Evolutionary conservation across 768 basidiomycete species (phyloP).

Genomic region (Paxillus rubicundulus): DNA sequence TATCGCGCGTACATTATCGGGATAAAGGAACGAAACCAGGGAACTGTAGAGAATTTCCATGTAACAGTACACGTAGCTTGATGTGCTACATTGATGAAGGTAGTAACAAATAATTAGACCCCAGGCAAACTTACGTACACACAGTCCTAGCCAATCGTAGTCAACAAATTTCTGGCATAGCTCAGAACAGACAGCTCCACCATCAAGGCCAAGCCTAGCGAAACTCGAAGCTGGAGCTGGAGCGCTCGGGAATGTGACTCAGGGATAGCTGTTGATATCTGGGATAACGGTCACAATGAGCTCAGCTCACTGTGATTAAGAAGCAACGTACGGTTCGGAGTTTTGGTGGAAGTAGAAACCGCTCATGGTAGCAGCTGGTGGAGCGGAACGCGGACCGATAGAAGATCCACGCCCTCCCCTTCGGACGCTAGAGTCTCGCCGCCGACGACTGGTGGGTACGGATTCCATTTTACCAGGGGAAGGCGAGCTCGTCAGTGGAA

Average conservation of each 20-base stretch:
- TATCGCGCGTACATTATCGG: background rate
- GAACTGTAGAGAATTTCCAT: background rate
- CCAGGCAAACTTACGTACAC: conserved; percentile 12
- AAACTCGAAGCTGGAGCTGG: conserved; percentile 82
- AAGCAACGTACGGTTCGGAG: conserved; percentile 78
- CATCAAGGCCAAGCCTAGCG: conserved; percentile 44
- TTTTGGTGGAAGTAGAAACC: conserved; percentile 95
- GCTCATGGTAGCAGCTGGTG: conserved; percentile 70
- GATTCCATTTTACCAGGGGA: conserved; percentile 37
- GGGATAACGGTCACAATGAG: conserved; percentile 9
- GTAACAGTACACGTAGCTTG: conserved; percentile 18
- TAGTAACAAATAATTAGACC: conserved; percentile 10
- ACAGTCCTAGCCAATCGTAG: conserved; percentile 13
- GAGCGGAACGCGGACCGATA: conserved; percentile 43
- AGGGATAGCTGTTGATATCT: conserved; percentile 91
- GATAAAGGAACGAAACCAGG: background rate
- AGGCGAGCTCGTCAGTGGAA: conserved; percentile 29
- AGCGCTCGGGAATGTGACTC: conserved; percentile 69
- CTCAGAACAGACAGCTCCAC: conserved; percentile 2
- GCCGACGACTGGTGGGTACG: conserved; percentile 34
- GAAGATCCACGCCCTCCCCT: conserved; percentile 46
- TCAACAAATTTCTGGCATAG: background rate
- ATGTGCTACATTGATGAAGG: conserved; percentile 8
- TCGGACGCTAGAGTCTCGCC: conserved; percentile 48
- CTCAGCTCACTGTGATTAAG: conserved; percentile 7